Conservation (phyloP, 2,329 filamentous ascomycete genomes). For the Graphiopsis chlorocephala region DNA sequence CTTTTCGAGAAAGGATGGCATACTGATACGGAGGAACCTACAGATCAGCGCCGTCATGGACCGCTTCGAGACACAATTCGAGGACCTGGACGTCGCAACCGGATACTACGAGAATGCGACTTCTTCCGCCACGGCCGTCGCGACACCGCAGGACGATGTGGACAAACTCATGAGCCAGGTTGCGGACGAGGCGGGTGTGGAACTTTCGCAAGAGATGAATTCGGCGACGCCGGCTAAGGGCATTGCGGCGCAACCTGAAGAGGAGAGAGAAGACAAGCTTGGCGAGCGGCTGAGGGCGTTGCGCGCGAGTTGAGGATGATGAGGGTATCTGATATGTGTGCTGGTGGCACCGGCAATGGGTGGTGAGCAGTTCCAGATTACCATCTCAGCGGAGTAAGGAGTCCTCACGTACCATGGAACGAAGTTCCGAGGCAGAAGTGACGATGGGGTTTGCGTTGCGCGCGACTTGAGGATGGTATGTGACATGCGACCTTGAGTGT, state of each 20-base stretch:
- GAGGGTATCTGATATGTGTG: not conserved
- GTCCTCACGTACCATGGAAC: too few species aligned
- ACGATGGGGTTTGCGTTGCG: too few species aligned
- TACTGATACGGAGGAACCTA: not conserved
- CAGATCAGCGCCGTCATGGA: conserved; percentile 66
- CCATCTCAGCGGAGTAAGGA: too few species aligned
- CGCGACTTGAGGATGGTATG: conserved; percentile 1
- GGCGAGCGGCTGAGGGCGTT: conserved; percentile 57
- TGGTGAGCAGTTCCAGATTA: too few species aligned
- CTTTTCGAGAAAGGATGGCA: not conserved
- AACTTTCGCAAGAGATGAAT: conserved; percentile 72
- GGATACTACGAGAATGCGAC: conserved; percentile 85
- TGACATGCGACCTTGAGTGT: not conserved
- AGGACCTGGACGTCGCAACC: conserved; percentile 51
- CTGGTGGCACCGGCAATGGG: too few species aligned
- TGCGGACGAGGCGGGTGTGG: conserved; percentile 83
- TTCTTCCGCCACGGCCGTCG: conserved; percentile 70
- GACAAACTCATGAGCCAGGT: conserved; percentile 82
- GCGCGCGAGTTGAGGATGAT: conserved; percentile 16
- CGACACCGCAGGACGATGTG: conserved; percentile 77
- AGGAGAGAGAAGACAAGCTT: conserved; percentile 75
- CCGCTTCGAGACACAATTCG: conserved; percentile 59
- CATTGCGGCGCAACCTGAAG: conserved; percentile 62
- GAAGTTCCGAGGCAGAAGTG: too few species aligned
- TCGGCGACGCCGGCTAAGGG: conserved; percentile 55